Conservation (phyloP, 1,139 yeast genomes). For the Geotrichum fermentans region DNA sequence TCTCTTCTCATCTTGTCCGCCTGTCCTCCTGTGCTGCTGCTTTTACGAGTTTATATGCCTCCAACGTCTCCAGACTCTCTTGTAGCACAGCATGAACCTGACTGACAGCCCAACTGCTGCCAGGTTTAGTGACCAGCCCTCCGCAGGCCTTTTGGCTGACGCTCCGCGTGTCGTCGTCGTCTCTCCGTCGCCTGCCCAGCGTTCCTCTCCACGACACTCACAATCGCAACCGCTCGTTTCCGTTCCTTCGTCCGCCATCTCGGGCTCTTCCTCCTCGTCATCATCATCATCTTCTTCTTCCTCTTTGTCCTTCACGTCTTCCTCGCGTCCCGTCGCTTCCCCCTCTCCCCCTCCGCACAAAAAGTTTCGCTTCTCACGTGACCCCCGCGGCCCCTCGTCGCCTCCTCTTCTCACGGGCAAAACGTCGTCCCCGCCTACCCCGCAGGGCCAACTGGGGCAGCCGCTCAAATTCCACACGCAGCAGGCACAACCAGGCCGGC, state of each 20-base stretch:
- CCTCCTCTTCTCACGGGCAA: neutral
- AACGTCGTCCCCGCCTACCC: neutral
- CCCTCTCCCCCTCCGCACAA: neutral
- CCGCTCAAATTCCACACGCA: neutral
- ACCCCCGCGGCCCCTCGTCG: neutral
- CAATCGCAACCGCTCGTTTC: no score
- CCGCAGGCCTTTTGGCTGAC: no score
- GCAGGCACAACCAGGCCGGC: neutral
- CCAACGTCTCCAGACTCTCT: no score
- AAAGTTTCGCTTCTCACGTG: neutral
- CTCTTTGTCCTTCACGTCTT: neutral
- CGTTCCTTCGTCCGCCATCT: no score
- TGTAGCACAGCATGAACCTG: no score
- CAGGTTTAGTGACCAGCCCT: no score
- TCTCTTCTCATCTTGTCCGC: neutral
- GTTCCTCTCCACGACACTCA: no score
- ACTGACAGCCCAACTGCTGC: no score
- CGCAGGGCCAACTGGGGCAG: neutral
- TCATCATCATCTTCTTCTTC: neutral
- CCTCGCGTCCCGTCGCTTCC: neutral
- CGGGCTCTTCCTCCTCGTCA: constrained; percentile 1
- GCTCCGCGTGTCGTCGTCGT: no score
- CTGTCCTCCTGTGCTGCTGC: neutral
- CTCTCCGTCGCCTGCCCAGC: no score
- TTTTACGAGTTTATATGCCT: no score